A percentile compares a stretch with the other conserved stretches of the same genome.
These are phyloP conservation scores for Colletotrichum sp. DNA, from an alignment of 2,329 filamentous ascomycete species.

Conservation along the genomic window DNA sequence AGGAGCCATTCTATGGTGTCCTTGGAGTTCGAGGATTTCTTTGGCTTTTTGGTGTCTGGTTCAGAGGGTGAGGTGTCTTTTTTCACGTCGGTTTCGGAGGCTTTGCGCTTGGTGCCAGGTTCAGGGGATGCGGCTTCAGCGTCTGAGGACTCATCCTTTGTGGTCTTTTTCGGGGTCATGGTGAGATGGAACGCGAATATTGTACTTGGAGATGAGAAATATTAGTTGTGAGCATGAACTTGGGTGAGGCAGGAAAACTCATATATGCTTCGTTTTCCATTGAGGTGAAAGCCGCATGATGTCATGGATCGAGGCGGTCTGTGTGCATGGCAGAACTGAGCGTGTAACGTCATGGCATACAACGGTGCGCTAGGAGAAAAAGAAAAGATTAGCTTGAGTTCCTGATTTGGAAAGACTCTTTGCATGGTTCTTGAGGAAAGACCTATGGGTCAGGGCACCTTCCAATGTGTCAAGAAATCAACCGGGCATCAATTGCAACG, in stretches of 20 bases:
- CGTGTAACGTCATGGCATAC: neutral
- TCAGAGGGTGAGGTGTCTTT: neutral
- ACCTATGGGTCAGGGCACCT: neutral
- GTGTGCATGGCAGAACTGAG: neutral
- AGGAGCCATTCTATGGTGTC: neutral
- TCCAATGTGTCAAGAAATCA: neutral
- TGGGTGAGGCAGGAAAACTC: neutral
- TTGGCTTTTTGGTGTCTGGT: neutral
- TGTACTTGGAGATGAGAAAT: too few relatives aligned
- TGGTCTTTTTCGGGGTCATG: neutral
- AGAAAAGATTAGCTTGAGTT: neutral
- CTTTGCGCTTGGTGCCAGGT: neutral
- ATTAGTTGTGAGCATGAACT: neutral
- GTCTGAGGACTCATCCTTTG: neutral
- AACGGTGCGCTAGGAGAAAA: neutral
- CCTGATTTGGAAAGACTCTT: neutral
- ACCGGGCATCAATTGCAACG: neutral
- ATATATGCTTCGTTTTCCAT: neutral
- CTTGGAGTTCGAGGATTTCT: neutral
- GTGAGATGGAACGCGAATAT: too few relatives aligned
- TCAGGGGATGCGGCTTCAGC: neutral
- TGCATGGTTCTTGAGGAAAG: neutral
- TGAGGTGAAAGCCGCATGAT: neutral
- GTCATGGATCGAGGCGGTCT: neutral
- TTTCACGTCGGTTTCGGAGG: neutral